A percentile compares a stretch with the other conserved stretches of the same genome.
Conservation (phyloP, 2,329 filamentous ascomycete species). For the Colletotrichum somersetense region DNA sequence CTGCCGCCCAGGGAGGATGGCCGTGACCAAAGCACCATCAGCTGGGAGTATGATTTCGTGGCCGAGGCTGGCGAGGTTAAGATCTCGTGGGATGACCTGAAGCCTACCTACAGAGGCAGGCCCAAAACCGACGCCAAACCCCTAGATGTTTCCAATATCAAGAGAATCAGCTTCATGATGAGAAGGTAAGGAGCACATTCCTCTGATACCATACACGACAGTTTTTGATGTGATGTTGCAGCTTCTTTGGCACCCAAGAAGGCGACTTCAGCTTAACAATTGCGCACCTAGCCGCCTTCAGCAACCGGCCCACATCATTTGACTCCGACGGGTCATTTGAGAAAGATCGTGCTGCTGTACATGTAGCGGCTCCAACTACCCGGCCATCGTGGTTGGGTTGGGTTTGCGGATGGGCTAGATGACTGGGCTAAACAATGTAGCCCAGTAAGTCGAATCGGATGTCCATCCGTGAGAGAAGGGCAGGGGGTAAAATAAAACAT, state of each 20-base stretch:
- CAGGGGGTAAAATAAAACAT: not conserved
- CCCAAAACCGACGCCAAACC: slow-evolving; percentile 70
- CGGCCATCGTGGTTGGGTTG: slow-evolving; percentile 29
- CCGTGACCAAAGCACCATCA: slow-evolving; percentile 77
- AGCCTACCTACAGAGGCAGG: slow-evolving; percentile 79
- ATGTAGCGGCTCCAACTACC: not conserved
- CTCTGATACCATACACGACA: not conserved
- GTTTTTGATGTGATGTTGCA: slow-evolving; percentile 50
- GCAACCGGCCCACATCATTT: slow-evolving; percentile 19
- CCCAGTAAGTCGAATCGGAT: not conserved
- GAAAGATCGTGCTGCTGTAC: slow-evolving; percentile 8
- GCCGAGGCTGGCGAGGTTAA: slow-evolving; percentile 58
- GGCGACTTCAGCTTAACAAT: slow-evolving; percentile 74
- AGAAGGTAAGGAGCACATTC: slow-evolving; percentile 70
- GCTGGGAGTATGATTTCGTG: slow-evolving; percentile 80
- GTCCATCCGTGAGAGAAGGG: not conserved
- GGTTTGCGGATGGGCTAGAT: slow-evolving; percentile 34
- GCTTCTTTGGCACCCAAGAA: slow-evolving; percentile 81
- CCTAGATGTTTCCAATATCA: slow-evolving; percentile 71
- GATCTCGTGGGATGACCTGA: slow-evolving; percentile 74
- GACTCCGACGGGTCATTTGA: slow-evolving; percentile 11
- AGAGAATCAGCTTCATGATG: slow-evolving; percentile 82
- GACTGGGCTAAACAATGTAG: not conserved
- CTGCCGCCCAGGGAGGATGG: slow-evolving; percentile 70
- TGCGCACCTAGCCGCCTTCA: slow-evolving; percentile 38